Conservation (phyloP, 2,329 filamentous ascomycete species). For the Tolypocladium sp. region DNA sequence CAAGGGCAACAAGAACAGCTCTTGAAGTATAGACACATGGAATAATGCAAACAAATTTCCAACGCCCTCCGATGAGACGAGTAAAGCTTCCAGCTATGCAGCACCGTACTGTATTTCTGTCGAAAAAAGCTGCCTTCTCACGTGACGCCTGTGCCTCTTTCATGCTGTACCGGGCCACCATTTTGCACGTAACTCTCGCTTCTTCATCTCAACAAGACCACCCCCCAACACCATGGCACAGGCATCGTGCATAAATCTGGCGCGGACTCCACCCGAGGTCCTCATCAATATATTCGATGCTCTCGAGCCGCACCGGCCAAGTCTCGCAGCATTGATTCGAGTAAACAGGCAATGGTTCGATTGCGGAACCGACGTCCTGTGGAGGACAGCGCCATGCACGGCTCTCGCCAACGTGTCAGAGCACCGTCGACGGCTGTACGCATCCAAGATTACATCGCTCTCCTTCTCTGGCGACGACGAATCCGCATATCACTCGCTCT, state of each 20-base stretch:
- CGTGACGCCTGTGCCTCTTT: background rate
- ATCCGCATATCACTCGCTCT: background rate
- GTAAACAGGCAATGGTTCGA: background rate
- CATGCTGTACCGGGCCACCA: background rate
- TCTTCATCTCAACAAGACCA: background rate
- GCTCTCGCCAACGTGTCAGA: background rate
- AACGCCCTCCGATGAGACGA: background rate
- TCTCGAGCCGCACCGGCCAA: background rate
- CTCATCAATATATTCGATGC: background rate
- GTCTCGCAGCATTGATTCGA: background rate
- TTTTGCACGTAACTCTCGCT: too few relatives aligned
- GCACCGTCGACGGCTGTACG: background rate
- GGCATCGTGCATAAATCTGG: background rate
- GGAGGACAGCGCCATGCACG: background rate
- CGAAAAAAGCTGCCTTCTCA: background rate
- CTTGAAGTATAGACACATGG: background rate
- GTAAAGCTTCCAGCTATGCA: background rate
- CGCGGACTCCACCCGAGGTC: background rate
- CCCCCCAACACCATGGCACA: background rate
- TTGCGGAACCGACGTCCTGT: background rate
- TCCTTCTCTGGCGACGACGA: background rate
- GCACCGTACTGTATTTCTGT: too few relatives aligned
- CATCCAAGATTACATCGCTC: background rate
- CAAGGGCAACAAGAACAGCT: background rate
- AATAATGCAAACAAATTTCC: background rate